These are phyloP conservation scores for Penicillium pancosmium DNA, from an alignment of 495 filamentous ascomycete genomes.

Conservation along the genomic window DNA sequence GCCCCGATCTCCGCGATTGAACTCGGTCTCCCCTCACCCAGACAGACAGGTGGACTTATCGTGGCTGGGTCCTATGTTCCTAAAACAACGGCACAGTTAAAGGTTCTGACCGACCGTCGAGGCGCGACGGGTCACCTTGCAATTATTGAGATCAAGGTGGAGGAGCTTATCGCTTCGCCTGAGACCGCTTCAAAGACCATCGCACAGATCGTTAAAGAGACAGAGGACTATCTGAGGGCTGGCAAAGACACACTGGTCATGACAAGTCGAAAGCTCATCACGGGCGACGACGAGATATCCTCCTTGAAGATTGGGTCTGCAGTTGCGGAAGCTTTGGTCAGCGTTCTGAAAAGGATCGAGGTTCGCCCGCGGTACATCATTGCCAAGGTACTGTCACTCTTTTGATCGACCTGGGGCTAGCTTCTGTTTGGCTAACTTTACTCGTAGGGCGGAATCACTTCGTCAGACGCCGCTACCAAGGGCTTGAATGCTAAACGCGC, in stretches of 20 bases:
- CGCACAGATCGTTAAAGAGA: conserved; percentile 27
- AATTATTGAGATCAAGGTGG: conserved; percentile 52
- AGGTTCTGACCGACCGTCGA: conserved; percentile 37
- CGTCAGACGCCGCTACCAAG: conserved; percentile 56
- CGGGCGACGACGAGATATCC: conserved; percentile 44
- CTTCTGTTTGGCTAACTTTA: background rate
- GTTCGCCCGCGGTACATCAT: conserved; percentile 55
- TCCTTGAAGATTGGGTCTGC: conserved; percentile 48
- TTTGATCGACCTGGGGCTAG: background rate
- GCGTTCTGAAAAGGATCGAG: conserved; percentile 42
- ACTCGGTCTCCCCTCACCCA: conserved; percentile 34
- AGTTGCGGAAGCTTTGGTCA: conserved; percentile 50
- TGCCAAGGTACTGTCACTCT: conserved; percentile 43
- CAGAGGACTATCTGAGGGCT: conserved; percentile 28
- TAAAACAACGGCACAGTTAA: conserved; percentile 55
- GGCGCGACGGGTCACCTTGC: conserved; percentile 36
- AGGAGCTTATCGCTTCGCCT: conserved; percentile 40
- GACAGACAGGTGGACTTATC: conserved; percentile 50
- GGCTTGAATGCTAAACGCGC: conserved; percentile 55
- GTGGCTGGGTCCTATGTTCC: conserved; percentile 58
- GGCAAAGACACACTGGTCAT: conserved; percentile 53
- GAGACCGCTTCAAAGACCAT: conserved; percentile 28
- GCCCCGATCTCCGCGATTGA: conserved; percentile 46
- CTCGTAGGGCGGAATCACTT: conserved; percentile 53
- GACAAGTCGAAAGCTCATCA: conserved; percentile 55